A percentile compares a stretch with the other conserved stretches of the same genome.
Evolutionary conservation across 208 protist genomes (phyloP).

Genomic region (Wallacemonas rigidus): DNA sequence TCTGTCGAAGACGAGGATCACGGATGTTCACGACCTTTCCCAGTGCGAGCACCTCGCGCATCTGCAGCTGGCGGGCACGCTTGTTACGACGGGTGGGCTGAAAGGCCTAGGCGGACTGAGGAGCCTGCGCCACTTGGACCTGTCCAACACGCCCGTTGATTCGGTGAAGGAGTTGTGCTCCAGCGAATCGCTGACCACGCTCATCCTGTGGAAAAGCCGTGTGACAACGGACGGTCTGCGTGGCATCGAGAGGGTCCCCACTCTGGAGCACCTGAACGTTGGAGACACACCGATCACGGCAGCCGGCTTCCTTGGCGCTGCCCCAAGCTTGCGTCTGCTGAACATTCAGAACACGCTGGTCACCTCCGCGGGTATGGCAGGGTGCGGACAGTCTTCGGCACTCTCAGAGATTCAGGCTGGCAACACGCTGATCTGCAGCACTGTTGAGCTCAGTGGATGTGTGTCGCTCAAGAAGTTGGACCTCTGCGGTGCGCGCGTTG

Average conservation of each 20-base stretch:
- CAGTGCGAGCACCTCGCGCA: conserved; percentile 13
- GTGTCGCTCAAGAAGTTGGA: conserved; percentile 22
- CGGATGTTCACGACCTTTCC: conserved; percentile 16
- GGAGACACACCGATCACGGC: conserved; percentile 19
- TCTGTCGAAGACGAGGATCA: conserved; percentile 25
- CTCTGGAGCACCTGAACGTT: conserved; percentile 28
- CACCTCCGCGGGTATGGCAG: neutral
- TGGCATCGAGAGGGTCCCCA: conserved; percentile 1
- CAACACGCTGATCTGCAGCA: conserved; percentile 1
- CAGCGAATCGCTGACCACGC: conserved; percentile 20
- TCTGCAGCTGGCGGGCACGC: conserved; percentile 26
- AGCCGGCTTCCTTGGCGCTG: conserved; percentile 20
- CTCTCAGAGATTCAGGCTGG: neutral
- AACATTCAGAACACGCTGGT: conserved; percentile 7
- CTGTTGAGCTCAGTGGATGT: neutral
- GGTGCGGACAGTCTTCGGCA: neutral
- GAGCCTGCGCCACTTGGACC: conserved; percentile 25
- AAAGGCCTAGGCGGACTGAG: conserved; percentile 22
- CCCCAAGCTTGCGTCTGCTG: conserved; percentile 1
- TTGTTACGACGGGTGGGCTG: conserved; percentile 21
- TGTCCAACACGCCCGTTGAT: conserved; percentile 28
- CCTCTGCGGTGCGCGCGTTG: conserved; percentile 27
- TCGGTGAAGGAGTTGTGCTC: conserved; percentile 15
- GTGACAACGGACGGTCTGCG: conserved; percentile 24
- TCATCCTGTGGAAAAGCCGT: conserved; percentile 28